Conservation (phyloP, 768 basidiomycete genomes). For the Pholiota conissans region DNA sequence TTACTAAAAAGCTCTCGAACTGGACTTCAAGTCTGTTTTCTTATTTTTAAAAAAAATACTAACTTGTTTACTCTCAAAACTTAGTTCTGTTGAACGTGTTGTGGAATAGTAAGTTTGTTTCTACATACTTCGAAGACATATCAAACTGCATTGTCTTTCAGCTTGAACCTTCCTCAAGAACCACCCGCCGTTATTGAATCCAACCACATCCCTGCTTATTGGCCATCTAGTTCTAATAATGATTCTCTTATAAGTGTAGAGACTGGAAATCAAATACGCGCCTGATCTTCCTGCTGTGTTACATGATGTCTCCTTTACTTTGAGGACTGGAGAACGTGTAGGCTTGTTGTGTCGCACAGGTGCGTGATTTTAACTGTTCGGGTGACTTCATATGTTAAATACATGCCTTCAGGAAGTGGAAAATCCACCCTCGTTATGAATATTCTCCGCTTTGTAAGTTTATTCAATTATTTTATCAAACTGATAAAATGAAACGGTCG, state of each 20-base stretch:
- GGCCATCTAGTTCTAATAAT: constrained; percentile 75
- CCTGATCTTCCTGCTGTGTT: constrained; percentile 83
- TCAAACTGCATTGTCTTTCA: constrained; percentile 15
- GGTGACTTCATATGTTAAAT: too few species aligned
- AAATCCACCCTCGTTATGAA: constrained; percentile 88
- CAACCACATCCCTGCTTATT: constrained; percentile 83
- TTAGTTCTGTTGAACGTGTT: constrained; percentile 85
- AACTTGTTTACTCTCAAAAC: not conserved
- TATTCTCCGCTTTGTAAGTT: constrained; percentile 73
- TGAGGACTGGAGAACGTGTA: constrained; percentile 72
- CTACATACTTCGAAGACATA: not conserved
- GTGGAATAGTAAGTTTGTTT: constrained; percentile 66
- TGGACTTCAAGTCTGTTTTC: constrained; percentile 72
- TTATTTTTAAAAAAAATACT: too few species aligned
- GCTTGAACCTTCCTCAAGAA: constrained; percentile 82
- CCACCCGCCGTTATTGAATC: constrained; percentile 75
- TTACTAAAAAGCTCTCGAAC: constrained; percentile 58
- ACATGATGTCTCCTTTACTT: constrained; percentile 69
- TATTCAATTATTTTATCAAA: too few species aligned
- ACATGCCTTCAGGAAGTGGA: constrained; percentile 67
- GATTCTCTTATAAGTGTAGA: constrained; percentile 66
- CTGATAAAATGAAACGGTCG: constrained; percentile 53
- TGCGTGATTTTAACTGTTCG: constrained; percentile 14
- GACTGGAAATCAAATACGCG: constrained; percentile 77
- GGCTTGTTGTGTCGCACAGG: constrained; percentile 83